Evolutionary conservation across 2,329 filamentous ascomycete species (phyloP).

Genomic region (Microcyclosporella mali): DNA sequence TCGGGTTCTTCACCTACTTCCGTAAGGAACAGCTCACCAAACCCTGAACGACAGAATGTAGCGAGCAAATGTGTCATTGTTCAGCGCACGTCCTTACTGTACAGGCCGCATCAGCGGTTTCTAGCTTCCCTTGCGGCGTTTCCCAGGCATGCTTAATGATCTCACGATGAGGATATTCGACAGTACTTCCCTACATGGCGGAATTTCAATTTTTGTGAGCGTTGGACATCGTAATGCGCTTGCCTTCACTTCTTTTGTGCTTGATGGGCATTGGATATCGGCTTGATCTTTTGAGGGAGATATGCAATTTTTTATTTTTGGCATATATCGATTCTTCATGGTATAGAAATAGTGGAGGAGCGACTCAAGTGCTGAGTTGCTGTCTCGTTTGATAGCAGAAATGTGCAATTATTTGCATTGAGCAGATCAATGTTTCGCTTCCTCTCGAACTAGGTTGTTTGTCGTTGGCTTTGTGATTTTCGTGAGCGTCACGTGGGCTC

Average conservation of each 20-base stretch:
- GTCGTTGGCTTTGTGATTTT: too few species aligned
- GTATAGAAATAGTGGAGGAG: slow-evolving; percentile 14
- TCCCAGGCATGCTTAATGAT: slow-evolving; percentile 10
- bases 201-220: too few species aligned
- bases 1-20: slow-evolving; percentile 53
- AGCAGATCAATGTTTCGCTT: too few species aligned
- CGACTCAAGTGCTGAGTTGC: slow-evolving; percentile 18
- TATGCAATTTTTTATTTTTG: slow-evolving; percentile 1
- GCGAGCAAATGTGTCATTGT: slow-evolving; percentile 8
- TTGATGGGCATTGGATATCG: too few species aligned
- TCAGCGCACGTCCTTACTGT: slow-evolving; percentile 9
- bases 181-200: slow-evolving; percentile 5
- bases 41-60: slow-evolving; percentile 31
- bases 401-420: too few species aligned
- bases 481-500: too few species aligned
- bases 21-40: slow-evolving; percentile 54
- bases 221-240: too few species aligned
- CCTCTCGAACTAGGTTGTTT: too few species aligned
- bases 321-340: slow-evolving; percentile 2
- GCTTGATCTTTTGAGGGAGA: too few species aligned
- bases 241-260: too few species aligned
- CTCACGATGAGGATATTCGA: slow-evolving; percentile 9
- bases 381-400: slow-evolving; percentile 4
- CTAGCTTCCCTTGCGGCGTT: slow-evolving; percentile 1
- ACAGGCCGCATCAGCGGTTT: slow-evolving; percentile 8